A percentile compares a stretch with the other conserved stretches of the same genome.
phyloP scores from a whole-genome alignment of 495 filamentous ascomycete genomes.

The Xylaria castorea region DNA sequence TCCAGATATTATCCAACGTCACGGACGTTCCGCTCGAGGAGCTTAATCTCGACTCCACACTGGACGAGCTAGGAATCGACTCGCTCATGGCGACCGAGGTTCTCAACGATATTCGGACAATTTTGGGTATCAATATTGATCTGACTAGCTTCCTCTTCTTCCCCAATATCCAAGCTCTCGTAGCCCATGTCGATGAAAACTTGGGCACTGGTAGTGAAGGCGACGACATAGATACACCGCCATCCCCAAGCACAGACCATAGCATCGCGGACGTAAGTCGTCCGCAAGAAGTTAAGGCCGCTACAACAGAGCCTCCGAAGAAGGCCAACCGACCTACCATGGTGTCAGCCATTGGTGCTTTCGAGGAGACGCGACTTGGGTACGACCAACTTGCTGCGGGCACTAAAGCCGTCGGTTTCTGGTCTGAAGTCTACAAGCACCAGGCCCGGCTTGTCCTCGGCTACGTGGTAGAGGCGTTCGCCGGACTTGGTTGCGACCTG shows the following conservation, averaged over 20 bases:
- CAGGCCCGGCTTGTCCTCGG: constrained; percentile 47
- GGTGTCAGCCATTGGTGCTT: constrained; percentile 19
- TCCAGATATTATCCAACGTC: constrained; percentile 21
- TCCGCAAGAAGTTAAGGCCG: background rate
- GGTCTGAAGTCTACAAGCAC: constrained; percentile 38
- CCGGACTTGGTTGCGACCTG: constrained; percentile 42
- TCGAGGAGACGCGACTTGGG: constrained; percentile 23
- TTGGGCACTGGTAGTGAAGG: constrained; percentile 12
- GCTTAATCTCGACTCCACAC: constrained; percentile 19
- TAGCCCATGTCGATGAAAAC: constrained; percentile 26
- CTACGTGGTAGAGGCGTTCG: constrained; percentile 53
- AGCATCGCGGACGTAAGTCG: background rate
- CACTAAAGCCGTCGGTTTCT: constrained; percentile 37
- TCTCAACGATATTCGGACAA: constrained; percentile 26
- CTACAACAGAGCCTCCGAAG: background rate
- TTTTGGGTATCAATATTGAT: constrained; percentile 30
- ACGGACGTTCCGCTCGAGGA: constrained; percentile 18
- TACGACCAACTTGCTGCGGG: constrained; percentile 30
- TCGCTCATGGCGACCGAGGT: constrained; percentile 44
- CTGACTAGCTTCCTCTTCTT: constrained; percentile 30
- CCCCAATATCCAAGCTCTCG: constrained; percentile 22
- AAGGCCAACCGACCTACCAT: constrained; percentile 11
- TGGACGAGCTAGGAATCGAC: constrained; percentile 47
- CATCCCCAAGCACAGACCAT: background rate
- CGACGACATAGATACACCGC: constrained; percentile 11